A percentile compares a stretch with the other conserved stretches of the same genome.
These are phyloP conservation scores for Dalbergia cultrata DNA, from an alignment of 306 rosid species.

Conservation along the genomic window DNA sequence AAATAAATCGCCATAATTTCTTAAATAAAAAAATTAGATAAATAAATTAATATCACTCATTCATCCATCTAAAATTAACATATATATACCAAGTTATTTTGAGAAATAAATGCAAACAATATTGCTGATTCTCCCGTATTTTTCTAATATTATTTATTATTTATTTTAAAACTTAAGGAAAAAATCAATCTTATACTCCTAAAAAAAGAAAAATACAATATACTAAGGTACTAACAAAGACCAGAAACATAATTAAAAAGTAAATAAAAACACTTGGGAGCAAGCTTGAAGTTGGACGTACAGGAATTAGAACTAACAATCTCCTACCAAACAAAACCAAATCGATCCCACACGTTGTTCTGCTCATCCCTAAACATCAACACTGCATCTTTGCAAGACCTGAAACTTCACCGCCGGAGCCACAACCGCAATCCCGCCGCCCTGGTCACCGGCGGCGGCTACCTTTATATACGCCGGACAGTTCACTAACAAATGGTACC, in stretches of 20 bases:
- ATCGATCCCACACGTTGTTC: neutral
- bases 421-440: constrained; percentile 22
- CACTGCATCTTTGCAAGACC: constrained; percentile 65
- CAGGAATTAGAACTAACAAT: neutral
- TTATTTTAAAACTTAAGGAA: constrained; percentile 13
- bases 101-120: neutral
- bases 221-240: neutral
- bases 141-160: neutral
- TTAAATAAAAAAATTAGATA: neutral
- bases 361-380: constrained; percentile 57
- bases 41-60: neutral
- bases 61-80: neutral
- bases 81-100: no score
- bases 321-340: neutral
- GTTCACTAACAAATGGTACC: constrained; percentile 62
- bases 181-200: neutral
- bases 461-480: constrained; percentile 80
- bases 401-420: constrained; percentile 65
- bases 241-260: neutral
- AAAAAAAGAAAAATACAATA: neutral
- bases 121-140: neutral
- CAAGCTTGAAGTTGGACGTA: neutral
- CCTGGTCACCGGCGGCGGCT: constrained; percentile 47
- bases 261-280: neutral
- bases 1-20: no score